Conservation (phyloP, 805 yeast genomes). For the Ogataea degrootiae region DNA sequence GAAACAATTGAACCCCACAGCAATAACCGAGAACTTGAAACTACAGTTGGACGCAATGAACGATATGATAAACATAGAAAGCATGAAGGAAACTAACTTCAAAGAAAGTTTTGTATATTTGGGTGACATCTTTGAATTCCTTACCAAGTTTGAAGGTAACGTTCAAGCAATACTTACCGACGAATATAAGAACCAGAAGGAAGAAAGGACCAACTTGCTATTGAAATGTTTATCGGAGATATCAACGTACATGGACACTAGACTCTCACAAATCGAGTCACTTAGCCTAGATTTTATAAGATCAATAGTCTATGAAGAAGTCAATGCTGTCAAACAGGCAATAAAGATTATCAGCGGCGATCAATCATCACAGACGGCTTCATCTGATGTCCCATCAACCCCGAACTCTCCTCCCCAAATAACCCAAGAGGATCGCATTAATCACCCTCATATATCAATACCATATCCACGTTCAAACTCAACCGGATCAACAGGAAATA, state of each 20-base stretch:
- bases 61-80: slow-evolving; percentile 18
- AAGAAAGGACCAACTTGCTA: slow-evolving; percentile 13
- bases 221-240: slow-evolving; percentile 7
- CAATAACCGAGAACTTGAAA: slow-evolving; percentile 19
- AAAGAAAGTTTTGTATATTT: slow-evolving; percentile 22
- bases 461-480: not conserved
- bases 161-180: slow-evolving; percentile 14
- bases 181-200: not conserved
- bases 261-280: slow-evolving; percentile 10
- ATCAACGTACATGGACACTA: slow-evolving; percentile 9
- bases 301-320: slow-evolving; percentile 21
- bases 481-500: not conserved
- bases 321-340: slow-evolving; percentile 22
- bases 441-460: slow-evolving; percentile 1
- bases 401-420: not conserved
- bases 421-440: not conserved
- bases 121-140: slow-evolving; percentile 23
- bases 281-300: slow-evolving; percentile 12
- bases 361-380: not conserved
- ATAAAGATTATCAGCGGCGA: slow-evolving; percentile 18
- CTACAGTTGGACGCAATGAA: slow-evolving; percentile 23
- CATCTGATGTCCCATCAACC: not conserved
- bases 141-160: slow-evolving; percentile 18
- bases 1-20: slow-evolving; percentile 11
- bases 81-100: slow-evolving; percentile 15